Evolutionary conservation across 2,329 filamentous ascomycete species (phyloP).

Genomic region (Penicillium sclerotigenum): DNA sequence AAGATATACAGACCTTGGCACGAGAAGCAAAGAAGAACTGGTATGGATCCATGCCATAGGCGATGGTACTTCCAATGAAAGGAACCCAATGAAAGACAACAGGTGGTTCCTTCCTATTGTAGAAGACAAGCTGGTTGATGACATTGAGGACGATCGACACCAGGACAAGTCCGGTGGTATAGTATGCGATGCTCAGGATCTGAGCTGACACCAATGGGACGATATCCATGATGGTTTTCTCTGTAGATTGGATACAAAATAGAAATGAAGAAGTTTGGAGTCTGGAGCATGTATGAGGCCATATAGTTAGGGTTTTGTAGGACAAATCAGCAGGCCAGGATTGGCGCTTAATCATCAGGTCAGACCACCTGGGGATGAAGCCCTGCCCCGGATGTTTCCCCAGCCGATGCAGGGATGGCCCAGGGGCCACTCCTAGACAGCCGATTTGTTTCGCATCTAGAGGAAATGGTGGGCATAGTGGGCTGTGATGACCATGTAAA

Average conservation of each 20-base stretch:
- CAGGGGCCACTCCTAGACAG: constrained; percentile 1
- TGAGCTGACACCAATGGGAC: constrained; percentile 14
- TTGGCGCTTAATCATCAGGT: constrained; percentile 20
- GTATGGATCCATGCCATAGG: constrained; percentile 60
- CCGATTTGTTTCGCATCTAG: neutral
- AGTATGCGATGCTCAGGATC: constrained; percentile 14
- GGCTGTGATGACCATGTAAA: neutral
- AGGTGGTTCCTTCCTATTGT: constrained; percentile 72
- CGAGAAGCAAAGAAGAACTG: constrained; percentile 73
- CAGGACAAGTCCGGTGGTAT: constrained; percentile 43
- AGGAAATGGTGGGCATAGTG: neutral
- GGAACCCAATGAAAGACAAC: constrained; percentile 79
- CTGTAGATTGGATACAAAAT: neutral
- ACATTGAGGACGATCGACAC: constrained; percentile 71
- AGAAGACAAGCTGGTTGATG: constrained; percentile 68
- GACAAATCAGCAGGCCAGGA: constrained; percentile 20
- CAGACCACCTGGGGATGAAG: constrained; percentile 7
- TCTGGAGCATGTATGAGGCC: neutral
- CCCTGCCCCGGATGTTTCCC: neutral
- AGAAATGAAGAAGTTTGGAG: neutral
- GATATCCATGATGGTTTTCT: constrained; percentile 14
- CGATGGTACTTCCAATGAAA: constrained; percentile 44
- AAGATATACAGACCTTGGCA: constrained; percentile 59
- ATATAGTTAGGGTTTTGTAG: constrained; percentile 6
- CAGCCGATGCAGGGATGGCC: neutral